Conservation (phyloP, 148 eudicot species). For the Silene uniflora region DNA sequence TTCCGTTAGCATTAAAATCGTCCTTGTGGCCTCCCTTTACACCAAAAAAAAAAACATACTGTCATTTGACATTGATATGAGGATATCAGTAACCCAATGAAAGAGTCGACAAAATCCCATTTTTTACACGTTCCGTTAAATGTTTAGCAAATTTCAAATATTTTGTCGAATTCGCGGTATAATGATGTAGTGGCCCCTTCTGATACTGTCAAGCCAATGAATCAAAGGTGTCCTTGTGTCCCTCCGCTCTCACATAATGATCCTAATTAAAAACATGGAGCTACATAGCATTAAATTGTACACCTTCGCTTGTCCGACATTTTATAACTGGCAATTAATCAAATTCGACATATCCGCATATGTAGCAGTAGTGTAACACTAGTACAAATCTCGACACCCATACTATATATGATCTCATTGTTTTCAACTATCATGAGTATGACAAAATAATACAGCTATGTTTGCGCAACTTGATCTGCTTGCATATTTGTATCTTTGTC, state of each 20-base stretch:
- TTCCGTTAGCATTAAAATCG: no score
- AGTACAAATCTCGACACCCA: not conserved
- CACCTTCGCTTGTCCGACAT: not conserved
- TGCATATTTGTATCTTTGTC: not conserved
- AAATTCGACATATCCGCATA: no score
- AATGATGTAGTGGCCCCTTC: not conserved
- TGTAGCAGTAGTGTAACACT: not conserved
- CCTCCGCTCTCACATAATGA: not conserved
- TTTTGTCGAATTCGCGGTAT: no score
- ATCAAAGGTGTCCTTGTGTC: not conserved
- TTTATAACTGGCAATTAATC: constrained; percentile 3
- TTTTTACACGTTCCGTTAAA: no score
- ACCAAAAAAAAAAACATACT: no score
- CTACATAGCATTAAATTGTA: constrained; percentile 13
- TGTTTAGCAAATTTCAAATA: no score
- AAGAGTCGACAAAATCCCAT: not conserved
- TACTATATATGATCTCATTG: not conserved
- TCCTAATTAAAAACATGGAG: not conserved
- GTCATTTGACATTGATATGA: no score
- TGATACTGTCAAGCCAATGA: not conserved
- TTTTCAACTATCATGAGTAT: not conserved
- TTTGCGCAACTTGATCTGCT: not conserved
- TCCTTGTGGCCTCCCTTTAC: no score
- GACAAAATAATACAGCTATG: constrained; percentile 8
- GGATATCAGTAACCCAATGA: no score